These are phyloP conservation scores for Colletotrichum agaves DNA, from an alignment of 2,329 filamentous ascomycete genomes.

Conservation along the genomic window DNA sequence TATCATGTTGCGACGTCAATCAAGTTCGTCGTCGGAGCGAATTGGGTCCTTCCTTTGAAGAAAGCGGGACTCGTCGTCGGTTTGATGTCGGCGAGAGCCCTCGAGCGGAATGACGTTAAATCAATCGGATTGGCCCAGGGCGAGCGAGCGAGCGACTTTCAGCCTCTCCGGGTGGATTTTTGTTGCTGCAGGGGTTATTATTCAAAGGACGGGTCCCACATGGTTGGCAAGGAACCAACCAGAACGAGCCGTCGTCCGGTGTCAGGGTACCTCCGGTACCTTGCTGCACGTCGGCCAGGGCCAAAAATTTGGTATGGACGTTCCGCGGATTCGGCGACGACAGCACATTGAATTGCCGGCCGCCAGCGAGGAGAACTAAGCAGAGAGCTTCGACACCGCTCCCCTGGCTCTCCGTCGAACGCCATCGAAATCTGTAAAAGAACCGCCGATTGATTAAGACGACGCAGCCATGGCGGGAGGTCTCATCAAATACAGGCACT, in stretches of 20 bases:
- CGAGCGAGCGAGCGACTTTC: slow-evolving; percentile 28
- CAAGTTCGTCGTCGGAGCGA: slow-evolving; percentile 15
- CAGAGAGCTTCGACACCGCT: slow-evolving; percentile 34
- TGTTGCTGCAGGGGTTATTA: slow-evolving; percentile 25
- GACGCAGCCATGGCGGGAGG: slow-evolving; percentile 79
- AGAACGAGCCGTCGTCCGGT: slow-evolving; percentile 4
- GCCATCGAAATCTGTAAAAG: slow-evolving; percentile 1
- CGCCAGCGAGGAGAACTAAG: not conserved
- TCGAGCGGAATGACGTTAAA: slow-evolving; percentile 36
- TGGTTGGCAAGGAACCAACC: slow-evolving; percentile 11
- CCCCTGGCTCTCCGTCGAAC: slow-evolving; percentile 21
- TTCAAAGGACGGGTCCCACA: slow-evolving; percentile 6
- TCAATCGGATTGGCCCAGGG: slow-evolving; percentile 15
- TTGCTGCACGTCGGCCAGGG: slow-evolving; percentile 5
- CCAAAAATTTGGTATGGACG: slow-evolving; percentile 33
- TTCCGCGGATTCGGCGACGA: slow-evolving; percentile 6
- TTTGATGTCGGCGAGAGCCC: slow-evolving; percentile 13
- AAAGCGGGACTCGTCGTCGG: slow-evolving; percentile 24
- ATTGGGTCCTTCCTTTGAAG: slow-evolving; percentile 25
- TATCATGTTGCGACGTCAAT: slow-evolving; percentile 29
- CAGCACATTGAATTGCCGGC: slow-evolving; percentile 39
- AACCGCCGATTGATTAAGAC: slow-evolving; percentile 12
- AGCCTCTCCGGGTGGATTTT: slow-evolving; percentile 35
- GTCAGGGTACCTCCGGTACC: slow-evolving; percentile 19
- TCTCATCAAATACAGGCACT: slow-evolving; percentile 86